Evolutionary conservation across 2,329 filamentous ascomycete species (phyloP).

Genomic region (Falciphora oryzae): DNA sequence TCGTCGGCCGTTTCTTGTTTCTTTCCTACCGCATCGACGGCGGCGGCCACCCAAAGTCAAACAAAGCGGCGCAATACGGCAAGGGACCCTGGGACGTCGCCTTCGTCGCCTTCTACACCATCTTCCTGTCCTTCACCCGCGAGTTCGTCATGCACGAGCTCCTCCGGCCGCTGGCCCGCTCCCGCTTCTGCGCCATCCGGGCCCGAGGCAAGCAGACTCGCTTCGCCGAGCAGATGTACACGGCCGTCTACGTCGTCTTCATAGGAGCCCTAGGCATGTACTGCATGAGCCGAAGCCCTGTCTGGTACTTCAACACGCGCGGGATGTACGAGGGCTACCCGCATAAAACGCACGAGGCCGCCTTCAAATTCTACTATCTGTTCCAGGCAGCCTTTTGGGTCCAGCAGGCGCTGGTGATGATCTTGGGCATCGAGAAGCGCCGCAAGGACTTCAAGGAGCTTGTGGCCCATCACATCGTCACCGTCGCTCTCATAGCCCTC

Average conservation of each 20-base stretch:
- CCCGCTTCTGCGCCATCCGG: conserved; percentile 47
- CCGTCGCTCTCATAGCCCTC: conserved; percentile 55
- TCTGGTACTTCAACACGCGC: conserved; percentile 70
- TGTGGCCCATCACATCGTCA: conserved; percentile 67
- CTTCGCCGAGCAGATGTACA: conserved; percentile 75
- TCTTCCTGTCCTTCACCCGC: conserved; percentile 66
- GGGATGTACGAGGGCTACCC: conserved; percentile 69
- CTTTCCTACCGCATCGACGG: too few species aligned
- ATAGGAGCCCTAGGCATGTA: conserved; percentile 64
- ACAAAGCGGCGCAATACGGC: conserved; percentile 41
- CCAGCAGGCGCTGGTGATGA: conserved; percentile 62
- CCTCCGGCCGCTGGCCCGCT: conserved; percentile 53
- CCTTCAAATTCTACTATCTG: conserved; percentile 71
- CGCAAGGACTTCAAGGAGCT: conserved; percentile 71
- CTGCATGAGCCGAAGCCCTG: conserved; percentile 62
- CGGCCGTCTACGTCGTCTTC: conserved; percentile 62
- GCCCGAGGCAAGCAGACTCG: conserved; percentile 58
- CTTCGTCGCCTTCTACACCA: conserved; percentile 68
- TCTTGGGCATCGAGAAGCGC: conserved; percentile 65
- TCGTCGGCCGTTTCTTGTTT: too few species aligned
- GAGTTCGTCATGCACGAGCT: conserved; percentile 71
- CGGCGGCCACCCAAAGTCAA: too few species aligned
- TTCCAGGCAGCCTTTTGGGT: conserved; percentile 70
- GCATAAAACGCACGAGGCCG: conserved; percentile 56
- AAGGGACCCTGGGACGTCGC: conserved; percentile 64